Evolutionary conservation across 2,329 filamentous ascomycete genomes (phyloP).

Genomic region (Venturia nashicola): DNA sequence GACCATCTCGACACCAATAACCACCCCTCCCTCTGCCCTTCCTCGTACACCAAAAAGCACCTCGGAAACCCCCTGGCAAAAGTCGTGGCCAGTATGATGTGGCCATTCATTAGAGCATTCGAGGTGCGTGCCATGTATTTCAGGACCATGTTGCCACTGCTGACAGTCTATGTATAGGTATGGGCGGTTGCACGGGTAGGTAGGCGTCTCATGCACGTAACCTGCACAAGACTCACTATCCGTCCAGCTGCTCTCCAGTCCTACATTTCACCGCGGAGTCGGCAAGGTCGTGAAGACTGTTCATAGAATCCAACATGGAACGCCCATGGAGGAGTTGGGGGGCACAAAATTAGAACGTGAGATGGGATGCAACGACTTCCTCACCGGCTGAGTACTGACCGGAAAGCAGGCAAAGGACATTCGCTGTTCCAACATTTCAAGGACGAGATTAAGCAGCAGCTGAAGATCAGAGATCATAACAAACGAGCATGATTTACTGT

Average conservation of each 20-base stretch:
- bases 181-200: slow-evolving; percentile 26
- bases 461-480: neutral
- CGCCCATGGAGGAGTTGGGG: slow-evolving; percentile 37
- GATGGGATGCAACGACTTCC: slow-evolving; percentile 4
- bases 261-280: slow-evolving; percentile 41
- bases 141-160: neutral
- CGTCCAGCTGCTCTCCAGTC: slow-evolving; percentile 33
- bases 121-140: slow-evolving; percentile 1
- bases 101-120: slow-evolving; percentile 4
- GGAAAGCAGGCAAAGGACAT: slow-evolving; percentile 15
- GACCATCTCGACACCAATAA: neutral
- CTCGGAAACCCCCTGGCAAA: neutral
- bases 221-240: neutral
- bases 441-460: slow-evolving; percentile 39
- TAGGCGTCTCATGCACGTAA: slow-evolving; percentile 7
- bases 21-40: neutral
- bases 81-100: slow-evolving; percentile 1
- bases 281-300: slow-evolving; percentile 36
- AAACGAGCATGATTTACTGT: neutral
- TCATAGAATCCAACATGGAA: slow-evolving; percentile 32
- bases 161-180: slow-evolving; percentile 16
- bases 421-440: slow-evolving; percentile 38
- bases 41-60: neutral
- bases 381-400: slow-evolving; percentile 3
- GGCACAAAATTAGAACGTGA: slow-evolving; percentile 33